phyloP scores from a whole-genome alignment of 192 early-diverging fungal species.

The Umbelopsis vinacea region DNA sequence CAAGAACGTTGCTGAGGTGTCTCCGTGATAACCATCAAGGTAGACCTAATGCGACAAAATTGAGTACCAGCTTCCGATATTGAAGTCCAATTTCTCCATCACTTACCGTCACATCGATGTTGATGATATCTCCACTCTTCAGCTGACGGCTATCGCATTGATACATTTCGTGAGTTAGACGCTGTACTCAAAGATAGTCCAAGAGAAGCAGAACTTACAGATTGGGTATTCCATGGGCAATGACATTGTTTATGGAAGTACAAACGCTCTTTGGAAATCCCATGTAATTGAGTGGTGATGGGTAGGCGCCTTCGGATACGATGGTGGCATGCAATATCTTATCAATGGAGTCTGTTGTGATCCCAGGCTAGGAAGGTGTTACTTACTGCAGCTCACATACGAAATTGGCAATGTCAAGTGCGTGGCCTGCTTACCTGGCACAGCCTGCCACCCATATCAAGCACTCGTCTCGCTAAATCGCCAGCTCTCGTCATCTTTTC shows the following conservation, averaged over 20 bases:
- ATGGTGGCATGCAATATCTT: conserved; percentile 57
- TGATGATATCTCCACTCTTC: conserved; percentile 73
- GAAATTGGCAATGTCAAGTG: background rate
- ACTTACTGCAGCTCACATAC: background rate
- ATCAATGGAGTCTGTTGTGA: conserved; percentile 59
- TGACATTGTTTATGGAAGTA: conserved; percentile 84
- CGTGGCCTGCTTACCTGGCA: conserved; percentile 37
- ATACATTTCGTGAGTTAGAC: background rate
- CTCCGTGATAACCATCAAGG: conserved; percentile 73
- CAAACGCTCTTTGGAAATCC: conserved; percentile 79
- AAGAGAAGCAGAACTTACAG: conserved; percentile 16
- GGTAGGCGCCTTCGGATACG: conserved; percentile 61
- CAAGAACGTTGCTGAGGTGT: conserved; percentile 70
- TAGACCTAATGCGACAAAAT: conserved; percentile 39
- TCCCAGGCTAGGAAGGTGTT: conserved; percentile 40
- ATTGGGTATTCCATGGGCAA: conserved; percentile 81
- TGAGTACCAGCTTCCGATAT: background rate
- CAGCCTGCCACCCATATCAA: conserved; percentile 57
- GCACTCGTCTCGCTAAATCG: conserved; percentile 59
- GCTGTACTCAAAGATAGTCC: background rate
- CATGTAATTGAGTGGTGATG: conserved; percentile 79
- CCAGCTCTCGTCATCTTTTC: conserved; percentile 52
- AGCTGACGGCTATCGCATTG: conserved; percentile 50
- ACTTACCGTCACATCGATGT: conserved; percentile 75
- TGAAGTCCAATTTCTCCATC: background rate